A percentile compares a stretch with the other conserved stretches of the same genome.
Conservation (phyloP, 2,329 filamentous ascomycete species). For the Knufia petricola region DNA sequence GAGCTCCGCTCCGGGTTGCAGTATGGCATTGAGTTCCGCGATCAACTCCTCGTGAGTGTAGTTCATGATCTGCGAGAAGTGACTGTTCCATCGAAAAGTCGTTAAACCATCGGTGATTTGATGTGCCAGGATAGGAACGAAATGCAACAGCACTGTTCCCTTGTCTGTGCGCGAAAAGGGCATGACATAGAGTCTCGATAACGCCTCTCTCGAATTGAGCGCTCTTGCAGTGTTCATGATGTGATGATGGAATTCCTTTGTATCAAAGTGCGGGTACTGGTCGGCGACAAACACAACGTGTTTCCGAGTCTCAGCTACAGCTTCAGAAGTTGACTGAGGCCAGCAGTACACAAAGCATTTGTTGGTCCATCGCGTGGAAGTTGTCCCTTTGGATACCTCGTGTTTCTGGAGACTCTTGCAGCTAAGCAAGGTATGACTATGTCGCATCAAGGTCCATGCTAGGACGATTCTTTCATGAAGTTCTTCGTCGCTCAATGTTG, state of each 20-base stretch:
- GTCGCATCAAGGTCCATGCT: conserved; percentile 17
- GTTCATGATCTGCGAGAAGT: conserved; percentile 17
- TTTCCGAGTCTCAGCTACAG: conserved; percentile 9
- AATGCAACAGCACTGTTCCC: conserved; percentile 9
- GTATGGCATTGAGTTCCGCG: conserved; percentile 6
- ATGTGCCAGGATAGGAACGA: conserved; percentile 16
- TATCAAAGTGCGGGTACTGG: conserved; percentile 10
- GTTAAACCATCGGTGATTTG: conserved; percentile 20
- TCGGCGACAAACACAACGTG: conserved; percentile 15
- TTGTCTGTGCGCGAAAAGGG: conserved; percentile 7
- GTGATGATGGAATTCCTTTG: conserved; percentile 18
- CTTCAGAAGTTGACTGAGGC: not conserved
- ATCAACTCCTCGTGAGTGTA: conserved; percentile 4
- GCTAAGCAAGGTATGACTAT: conserved; percentile 18
- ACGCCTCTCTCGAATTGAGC: conserved; percentile 11
- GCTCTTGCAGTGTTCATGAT: conserved; percentile 17
- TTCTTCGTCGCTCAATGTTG: conserved; percentile 1
- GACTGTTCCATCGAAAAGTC: conserved; percentile 16
- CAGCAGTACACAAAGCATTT: conserved; percentile 17
- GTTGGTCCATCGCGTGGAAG: conserved; percentile 7
- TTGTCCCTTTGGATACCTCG: not conserved
- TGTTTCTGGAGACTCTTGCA: conserved; percentile 2
- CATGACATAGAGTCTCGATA: conserved; percentile 18
- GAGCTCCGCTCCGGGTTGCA: not conserved
- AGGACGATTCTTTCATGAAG: conserved; percentile 14